These are phyloP conservation scores for Candida ascalaphidarum DNA, from an alignment of 805 yeast species.

Conservation along the genomic window DNA sequence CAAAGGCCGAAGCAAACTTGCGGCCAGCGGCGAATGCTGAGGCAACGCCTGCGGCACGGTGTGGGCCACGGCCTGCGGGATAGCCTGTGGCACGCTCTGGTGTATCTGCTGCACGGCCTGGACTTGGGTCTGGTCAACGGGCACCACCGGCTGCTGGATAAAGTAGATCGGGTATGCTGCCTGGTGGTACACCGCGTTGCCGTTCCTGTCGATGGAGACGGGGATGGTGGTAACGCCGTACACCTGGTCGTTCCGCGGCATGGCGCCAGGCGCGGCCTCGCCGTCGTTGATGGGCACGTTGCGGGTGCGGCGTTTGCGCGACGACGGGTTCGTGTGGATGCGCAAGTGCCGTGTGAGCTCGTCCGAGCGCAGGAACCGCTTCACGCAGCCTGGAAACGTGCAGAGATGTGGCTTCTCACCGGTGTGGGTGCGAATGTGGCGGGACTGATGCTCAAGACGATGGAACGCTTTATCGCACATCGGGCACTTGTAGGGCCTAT, in stretches of 20 bases:
- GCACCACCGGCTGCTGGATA: conserved; percentile 11
- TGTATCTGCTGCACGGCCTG: conserved; percentile 8
- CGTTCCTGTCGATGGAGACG: conserved; percentile 21
- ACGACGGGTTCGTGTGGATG: conserved; percentile 65
- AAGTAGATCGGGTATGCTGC: conserved; percentile 28
- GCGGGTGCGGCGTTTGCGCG: conserved; percentile 47
- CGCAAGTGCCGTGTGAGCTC: conserved; percentile 68
- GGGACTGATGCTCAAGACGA: conserved; percentile 68
- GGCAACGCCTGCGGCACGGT: not conserved
- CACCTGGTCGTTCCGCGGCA: conserved; percentile 1
- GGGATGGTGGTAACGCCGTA: conserved; percentile 13
- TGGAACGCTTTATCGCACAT: conserved; percentile 70
- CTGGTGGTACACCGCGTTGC: conserved; percentile 21
- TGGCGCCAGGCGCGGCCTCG: not conserved
- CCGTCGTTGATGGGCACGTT: too few species aligned
- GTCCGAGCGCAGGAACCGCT: conserved; percentile 62
- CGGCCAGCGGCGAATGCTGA: not conserved
- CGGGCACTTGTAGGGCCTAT: conserved; percentile 64
- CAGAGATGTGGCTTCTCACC: conserved; percentile 81
- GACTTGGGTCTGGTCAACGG: conserved; percentile 3
- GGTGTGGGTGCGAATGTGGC: conserved; percentile 74
- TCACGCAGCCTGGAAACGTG: conserved; percentile 60
- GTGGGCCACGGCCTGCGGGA: not conserved
- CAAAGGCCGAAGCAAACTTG: too few species aligned
- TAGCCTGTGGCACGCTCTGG: conserved; percentile 1